Base-by-base conservation (phyloP, 805 yeast species). In the Pichia paraexigua region DNA sequence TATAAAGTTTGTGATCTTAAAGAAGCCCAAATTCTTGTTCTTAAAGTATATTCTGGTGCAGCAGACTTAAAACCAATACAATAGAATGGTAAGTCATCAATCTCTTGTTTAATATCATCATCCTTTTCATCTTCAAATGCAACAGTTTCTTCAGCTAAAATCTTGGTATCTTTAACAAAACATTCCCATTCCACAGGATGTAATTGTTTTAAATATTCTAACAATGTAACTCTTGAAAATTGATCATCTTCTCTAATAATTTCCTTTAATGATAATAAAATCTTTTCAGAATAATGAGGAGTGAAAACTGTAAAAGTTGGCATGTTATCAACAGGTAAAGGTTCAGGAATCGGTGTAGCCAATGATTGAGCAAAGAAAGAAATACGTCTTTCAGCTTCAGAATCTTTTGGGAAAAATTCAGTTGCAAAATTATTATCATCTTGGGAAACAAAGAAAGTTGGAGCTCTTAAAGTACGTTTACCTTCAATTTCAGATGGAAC, bases 331-430 rank as follows among this genome's bases (percentile, higher is more conserved):
- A 95, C 98, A 43, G 99, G 99, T 66, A 94, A 77, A 56, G 99
- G 98, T 74, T 94, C 99, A 57, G 97, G 96, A 63, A 94, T 91
- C 61, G 99, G 99, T 54, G 99, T 94, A 48, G 99, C 95, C 71
- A 94, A 78, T 12, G 98, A 91, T 73, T 94, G 99, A 53, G 99
- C 99, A 75, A 94, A 94, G 86, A 95, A 94, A 53, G 97, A 88
- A 62, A 94, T 91, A 79, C 99, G 94, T 78, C 99, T 91, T 76
- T 95, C 99, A 58, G 99, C 99, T 73, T 94, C 99, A 44, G 97
- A 89, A 71, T 92, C 82, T 64, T 83, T 79, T 61, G 99, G 98
- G 87, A 94, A 94, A 67, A 89, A 95, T 77, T 92, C 97, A 59
- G 97, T 88, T 58, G 87, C 95, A 64, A 91, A 87, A 66, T 90